Evolutionary conservation across 495 filamentous ascomycete species (phyloP), one percentile per base, ranked within the genome.

Genomic region (Aspergillus nidulans): DNA sequence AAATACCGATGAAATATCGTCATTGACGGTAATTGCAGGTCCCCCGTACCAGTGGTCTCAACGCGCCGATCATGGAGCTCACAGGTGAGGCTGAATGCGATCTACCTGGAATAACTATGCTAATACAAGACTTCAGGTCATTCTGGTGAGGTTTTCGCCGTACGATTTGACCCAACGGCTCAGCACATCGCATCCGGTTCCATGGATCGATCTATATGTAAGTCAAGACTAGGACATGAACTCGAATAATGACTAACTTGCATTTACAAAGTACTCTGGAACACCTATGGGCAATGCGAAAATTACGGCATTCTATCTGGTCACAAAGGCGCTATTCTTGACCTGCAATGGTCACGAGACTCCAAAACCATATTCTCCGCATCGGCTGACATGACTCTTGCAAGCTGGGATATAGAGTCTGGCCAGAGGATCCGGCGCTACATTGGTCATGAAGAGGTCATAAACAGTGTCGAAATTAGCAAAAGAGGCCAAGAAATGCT

Each of bases 321-420:
- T 13, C 94, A 98, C 72, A 88, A 87, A 70, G 90, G 89, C 38
- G 92, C 92, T 13, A 72, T 98, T 23, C 79, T 97, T 18, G 95
- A 97, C 69, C 77, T 99, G 21, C 88, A 94, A 65, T 99, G 95
- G 95, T 95, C 94, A 6, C 87, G 94, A 68, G 92, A 97, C 71
- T 94, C 90, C 26, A 82, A 85, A 63, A 85, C 91, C 46, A 69
- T 99, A 56, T 97, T 94, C 66, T 96, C 95, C 26, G 92, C 92
- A 25, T 96, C 92, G 36, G 91, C 92, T 53, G 92, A 97, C 65
- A 89, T 82, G 77, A 90, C 88, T 55, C 76, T 99, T 34, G 91
- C 91, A 36, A 95, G 89, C 67, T 99, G 94, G 94, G 92, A 99
- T 65, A 68, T 94, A 19, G 90, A 92, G 55, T 91, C 89, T 4